phyloP scores from a whole-genome alignment of 176 grass and related monocot species.

The Ensete ventricosum region DNA sequence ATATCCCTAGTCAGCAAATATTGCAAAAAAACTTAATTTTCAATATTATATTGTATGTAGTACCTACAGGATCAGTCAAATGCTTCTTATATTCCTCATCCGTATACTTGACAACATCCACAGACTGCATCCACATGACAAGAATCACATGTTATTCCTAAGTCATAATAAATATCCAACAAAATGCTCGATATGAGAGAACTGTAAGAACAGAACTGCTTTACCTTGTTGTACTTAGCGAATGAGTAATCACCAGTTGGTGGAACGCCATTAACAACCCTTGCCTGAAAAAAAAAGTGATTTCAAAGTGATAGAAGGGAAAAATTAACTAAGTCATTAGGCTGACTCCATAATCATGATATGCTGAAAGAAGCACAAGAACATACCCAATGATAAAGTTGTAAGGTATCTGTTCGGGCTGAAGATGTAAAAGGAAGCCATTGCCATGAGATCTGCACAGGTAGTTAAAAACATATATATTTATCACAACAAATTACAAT shows the following conservation, averaged over 20 bases:
- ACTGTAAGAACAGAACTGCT: neutral
- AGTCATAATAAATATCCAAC: neutral
- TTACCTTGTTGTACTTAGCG: constrained; percentile 91
- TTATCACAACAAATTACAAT: neutral
- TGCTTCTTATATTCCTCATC: constrained; percentile 96
- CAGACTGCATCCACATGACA: constrained; percentile 54
- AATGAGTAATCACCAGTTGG: constrained; percentile 92
- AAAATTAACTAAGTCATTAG: constrained; percentile 7
- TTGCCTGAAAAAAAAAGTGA: constrained; percentile 40
- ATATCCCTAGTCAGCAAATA: neutral
- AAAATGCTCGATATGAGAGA: neutral
- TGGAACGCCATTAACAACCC: constrained; percentile 73
- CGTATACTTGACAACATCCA: constrained; percentile 75
- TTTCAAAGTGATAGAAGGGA: constrained; percentile 10
- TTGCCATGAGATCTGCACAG: constrained; percentile 74
- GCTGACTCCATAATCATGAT: constrained; percentile 12
- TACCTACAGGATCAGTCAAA: constrained; percentile 96
- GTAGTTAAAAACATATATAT: constrained; percentile 18
- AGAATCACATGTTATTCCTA: neutral
- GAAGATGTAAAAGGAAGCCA: constrained; percentile 93
- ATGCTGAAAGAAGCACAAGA: constrained; percentile 20
- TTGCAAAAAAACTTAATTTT: constrained; percentile 7
- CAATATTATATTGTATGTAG: constrained; percentile 15
- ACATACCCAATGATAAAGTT: constrained; percentile 90
- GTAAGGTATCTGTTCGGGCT: constrained; percentile 69